Percentiles rank a stretch among this genome's conserved stretches.
These are phyloP conservation scores for Areca catechu DNA, from an alignment of 176 grass and related monocot species.

Conservation along the genomic window DNA sequence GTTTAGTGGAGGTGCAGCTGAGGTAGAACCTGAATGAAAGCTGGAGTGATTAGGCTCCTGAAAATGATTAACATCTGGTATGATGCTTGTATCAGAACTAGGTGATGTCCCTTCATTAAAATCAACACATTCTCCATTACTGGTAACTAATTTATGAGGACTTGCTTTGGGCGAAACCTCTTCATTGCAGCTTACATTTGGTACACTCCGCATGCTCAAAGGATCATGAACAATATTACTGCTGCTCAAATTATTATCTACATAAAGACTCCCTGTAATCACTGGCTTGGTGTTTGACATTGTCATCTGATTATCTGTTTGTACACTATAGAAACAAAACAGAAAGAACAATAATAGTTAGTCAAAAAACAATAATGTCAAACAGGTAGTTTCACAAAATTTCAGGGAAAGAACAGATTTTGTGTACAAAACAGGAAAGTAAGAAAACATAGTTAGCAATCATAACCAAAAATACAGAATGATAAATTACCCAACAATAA, in stretches of 20 bases:
- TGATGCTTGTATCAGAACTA: slow-evolving; percentile 22
- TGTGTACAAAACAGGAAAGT: too few species aligned
- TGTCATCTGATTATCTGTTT: too few species aligned
- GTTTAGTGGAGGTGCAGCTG: slow-evolving; percentile 11
- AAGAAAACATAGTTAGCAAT: too few species aligned
- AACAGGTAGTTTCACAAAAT: too few species aligned
- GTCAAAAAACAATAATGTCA: too few species aligned
- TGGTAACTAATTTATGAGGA: slow-evolving; percentile 26
- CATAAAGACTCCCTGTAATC: too few species aligned
- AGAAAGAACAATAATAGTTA: too few species aligned
- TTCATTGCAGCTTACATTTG: slow-evolving; percentile 21
- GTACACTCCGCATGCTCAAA: slow-evolving; percentile 15
- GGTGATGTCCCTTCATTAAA: slow-evolving; percentile 15
- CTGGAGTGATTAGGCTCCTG: slow-evolving; percentile 18
- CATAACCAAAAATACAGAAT: too few species aligned
- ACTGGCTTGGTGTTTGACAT: too few species aligned
- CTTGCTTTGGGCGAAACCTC: slow-evolving; percentile 16
- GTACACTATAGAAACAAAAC: too few species aligned
- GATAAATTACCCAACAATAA: too few species aligned
- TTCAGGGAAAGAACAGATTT: too few species aligned
- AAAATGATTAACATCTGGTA: slow-evolving; percentile 15
- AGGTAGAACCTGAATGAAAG: slow-evolving; percentile 11
- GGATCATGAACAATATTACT: slow-evolving; percentile 4
- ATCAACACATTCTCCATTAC: slow-evolving; percentile 8
- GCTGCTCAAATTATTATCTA: slow-evolving; percentile 3